Base-by-base conservation (phyloP, 2,329 filamentous ascomycete genomes). In the Venturia pyrina region DNA sequence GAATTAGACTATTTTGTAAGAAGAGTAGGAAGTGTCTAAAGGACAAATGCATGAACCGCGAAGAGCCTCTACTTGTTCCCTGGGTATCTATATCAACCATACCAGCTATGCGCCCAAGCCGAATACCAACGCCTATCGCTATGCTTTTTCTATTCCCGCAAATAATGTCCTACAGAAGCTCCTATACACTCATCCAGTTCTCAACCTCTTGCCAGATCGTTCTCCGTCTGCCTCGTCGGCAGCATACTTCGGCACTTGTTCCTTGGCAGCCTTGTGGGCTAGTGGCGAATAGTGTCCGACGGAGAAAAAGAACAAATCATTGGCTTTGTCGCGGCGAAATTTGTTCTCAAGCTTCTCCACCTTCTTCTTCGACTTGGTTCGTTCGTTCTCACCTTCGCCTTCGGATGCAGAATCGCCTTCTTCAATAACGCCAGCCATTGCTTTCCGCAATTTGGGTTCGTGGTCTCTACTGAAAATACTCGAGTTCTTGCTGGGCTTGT, bases 291-390 rank as follows among this genome's bases (percentile, higher is more conserved):
- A 50, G 34, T 56, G 34, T 13, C 40, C 43, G 13, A 67, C 24
- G 5, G 60, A 37, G 28, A 67, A 65, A 40, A 43, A 67, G 50
- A 67, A 41, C 34, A 67, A 15, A 53, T 67, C 48, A 19, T 60
- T 57, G 17, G 24, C 56, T 7, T 24, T 43, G 28, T 67, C 62
- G 48, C 41, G 40, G 19, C 50, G 32, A 17, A 67, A 41, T 10
- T n/a, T 28, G 10, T 65, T 40, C 63, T 65, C 65, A 3, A 65
- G 44, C 21, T 65, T 53, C 24, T 32, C 32, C 4, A 65, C 53
- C 63, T 65, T 65, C 44, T 53, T 43, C 44, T 66, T 67, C n/a
- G 56, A 32, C 19, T 41, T 46, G 10, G n/a, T 56, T 10, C 61
- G 46, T 19, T 66, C 34, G 15, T 62, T 24, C 17, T 67, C 57